Conservation (phyloP, 1,139 yeast genomes). For the Pichia sp. region DNA sequence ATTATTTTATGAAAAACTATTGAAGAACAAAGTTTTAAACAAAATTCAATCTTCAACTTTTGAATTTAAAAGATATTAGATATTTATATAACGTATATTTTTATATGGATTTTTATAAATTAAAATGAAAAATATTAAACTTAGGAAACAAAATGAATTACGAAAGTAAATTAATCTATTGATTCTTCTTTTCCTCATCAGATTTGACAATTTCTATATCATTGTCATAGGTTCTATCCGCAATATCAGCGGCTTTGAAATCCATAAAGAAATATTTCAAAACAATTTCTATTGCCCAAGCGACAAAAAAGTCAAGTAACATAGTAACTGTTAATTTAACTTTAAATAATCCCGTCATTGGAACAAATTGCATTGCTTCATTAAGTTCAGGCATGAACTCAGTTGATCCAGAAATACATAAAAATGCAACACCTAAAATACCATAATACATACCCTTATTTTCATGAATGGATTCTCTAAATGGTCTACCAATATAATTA, state of each 20-base stretch:
- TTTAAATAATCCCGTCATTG: conserved; percentile 74
- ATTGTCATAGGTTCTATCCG: conserved; percentile 33
- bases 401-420: conserved; percentile 88
- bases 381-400: conserved; percentile 93
- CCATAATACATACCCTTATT: conserved; percentile 98
- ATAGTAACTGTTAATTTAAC: conserved; percentile 67
- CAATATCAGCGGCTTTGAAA: conserved; percentile 88
- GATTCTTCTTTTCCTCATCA: conserved; percentile 12
- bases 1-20: too few species aligned
- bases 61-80: too few species aligned
- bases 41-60: too few species aligned
- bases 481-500: conserved; percentile 95
- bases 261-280: conserved; percentile 86
- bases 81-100: too few species aligned
- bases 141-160: too few species aligned
- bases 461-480: conserved; percentile 82
- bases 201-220: conserved; percentile 28
- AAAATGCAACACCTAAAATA: conserved; percentile 78
- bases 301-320: conserved; percentile 65
- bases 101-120: too few species aligned
- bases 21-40: too few species aligned
- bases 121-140: too few species aligned
- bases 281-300: conserved; percentile 73
- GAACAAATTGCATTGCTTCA: conserved; percentile 85
- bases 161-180: background rate